Conservation (phyloP, 768 basidiomycete genomes). For the Inosperma sp. region DNA sequence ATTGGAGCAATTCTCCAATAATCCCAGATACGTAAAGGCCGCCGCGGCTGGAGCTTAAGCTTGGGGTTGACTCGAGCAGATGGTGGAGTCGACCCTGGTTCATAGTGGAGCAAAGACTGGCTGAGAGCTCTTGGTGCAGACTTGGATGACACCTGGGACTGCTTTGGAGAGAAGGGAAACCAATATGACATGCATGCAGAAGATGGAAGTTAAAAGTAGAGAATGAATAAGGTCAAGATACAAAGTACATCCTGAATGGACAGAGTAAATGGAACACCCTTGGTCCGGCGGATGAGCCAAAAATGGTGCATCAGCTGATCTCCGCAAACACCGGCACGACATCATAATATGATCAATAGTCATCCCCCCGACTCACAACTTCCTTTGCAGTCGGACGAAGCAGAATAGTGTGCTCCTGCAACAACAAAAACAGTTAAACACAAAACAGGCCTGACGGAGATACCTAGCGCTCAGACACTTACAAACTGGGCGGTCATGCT, state of each 20-base stretch:
- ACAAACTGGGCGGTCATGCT: slow-evolving; percentile 96
- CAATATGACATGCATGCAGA: slow-evolving; percentile 23
- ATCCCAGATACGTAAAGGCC: slow-evolving; percentile 61
- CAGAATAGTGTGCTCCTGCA: slow-evolving; percentile 80
- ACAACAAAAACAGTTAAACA: background rate
- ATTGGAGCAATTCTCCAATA: slow-evolving; percentile 69
- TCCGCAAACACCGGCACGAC: slow-evolving; percentile 18
- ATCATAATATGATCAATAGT: slow-evolving; percentile 47
- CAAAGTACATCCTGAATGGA: slow-evolving; percentile 7
- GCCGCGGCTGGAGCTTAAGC: slow-evolving; percentile 52
- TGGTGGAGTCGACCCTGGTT: slow-evolving; percentile 63
- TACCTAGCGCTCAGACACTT: slow-evolving; percentile 23
- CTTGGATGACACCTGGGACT: slow-evolving; percentile 16
- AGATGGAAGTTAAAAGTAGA: slow-evolving; percentile 16
- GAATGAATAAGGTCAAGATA: slow-evolving; percentile 5
- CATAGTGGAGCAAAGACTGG: slow-evolving; percentile 49
- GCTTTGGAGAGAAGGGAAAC: slow-evolving; percentile 20
- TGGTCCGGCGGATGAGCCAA: slow-evolving; percentile 16
- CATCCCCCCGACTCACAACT: slow-evolving; percentile 78
- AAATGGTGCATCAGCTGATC: slow-evolving; percentile 23
- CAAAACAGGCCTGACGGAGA: background rate
- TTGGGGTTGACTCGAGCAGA: slow-evolving; percentile 68
- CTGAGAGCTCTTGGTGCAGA: slow-evolving; percentile 26
- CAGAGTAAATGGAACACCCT: slow-evolving; percentile 18
- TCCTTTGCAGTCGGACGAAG: slow-evolving; percentile 83